phyloP scores from a whole-genome alignment of 2,329 filamentous ascomycete genomes.

The Cryphonectria nitschkei region DNA sequence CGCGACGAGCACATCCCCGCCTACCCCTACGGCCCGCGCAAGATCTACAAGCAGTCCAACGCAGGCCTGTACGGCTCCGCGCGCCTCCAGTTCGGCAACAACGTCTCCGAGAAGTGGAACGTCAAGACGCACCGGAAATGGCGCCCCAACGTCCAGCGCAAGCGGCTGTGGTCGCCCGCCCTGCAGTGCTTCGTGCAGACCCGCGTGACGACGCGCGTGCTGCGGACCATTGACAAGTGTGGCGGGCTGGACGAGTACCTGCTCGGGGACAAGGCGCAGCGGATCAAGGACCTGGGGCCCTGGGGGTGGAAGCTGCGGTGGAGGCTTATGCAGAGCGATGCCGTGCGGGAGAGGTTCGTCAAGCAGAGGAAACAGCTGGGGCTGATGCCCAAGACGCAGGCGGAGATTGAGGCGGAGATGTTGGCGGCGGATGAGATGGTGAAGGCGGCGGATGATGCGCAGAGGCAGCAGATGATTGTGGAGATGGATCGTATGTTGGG shows the following conservation, averaged over 20 bases:
- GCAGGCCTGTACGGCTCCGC: slow-evolving; percentile 71
- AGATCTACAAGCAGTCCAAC: slow-evolving; percentile 80
- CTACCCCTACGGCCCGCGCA: slow-evolving; percentile 74
- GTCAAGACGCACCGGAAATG: slow-evolving; percentile 74
- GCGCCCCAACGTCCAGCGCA: slow-evolving; percentile 74
- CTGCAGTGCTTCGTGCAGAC: slow-evolving; percentile 68
- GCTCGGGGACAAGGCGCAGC: slow-evolving; percentile 73
- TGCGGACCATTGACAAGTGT: slow-evolving; percentile 77
- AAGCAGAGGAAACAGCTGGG: slow-evolving; percentile 68
- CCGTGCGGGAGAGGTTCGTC: slow-evolving; percentile 68
- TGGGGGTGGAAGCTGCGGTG: slow-evolving; percentile 90
- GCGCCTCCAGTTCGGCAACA: slow-evolving; percentile 80
- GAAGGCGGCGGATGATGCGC: not conserved
- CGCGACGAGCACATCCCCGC: slow-evolving; percentile 50
- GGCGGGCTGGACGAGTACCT: slow-evolving; percentile 93
- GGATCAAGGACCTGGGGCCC: slow-evolving; percentile 85
- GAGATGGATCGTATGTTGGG: slow-evolving; percentile 45
- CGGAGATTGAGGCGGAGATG: slow-evolving; percentile 33
- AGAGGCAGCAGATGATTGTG: slow-evolving; percentile 39
- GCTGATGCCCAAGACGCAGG: slow-evolving; percentile 54
- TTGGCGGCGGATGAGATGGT: slow-evolving; percentile 13
- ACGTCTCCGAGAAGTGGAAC: slow-evolving; percentile 68
- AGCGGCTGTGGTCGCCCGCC: slow-evolving; percentile 67
- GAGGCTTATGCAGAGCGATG: slow-evolving; percentile 79
- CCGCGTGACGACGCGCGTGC: slow-evolving; percentile 69